phyloP scores from a whole-genome alignment of 345 rosid species.

The Moricandia arvensis region DNA sequence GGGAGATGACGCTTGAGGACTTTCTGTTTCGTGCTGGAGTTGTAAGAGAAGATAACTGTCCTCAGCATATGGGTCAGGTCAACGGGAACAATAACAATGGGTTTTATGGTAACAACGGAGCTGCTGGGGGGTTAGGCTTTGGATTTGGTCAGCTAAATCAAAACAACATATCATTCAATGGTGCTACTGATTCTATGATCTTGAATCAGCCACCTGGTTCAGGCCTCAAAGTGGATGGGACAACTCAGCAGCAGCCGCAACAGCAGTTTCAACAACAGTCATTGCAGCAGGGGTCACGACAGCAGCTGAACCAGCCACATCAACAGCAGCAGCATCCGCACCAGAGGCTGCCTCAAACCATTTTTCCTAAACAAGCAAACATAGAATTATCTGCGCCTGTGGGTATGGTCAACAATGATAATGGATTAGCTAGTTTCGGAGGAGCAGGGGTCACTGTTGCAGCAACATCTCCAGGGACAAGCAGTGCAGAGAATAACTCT shows the following conservation, averaged over 20 bases:
- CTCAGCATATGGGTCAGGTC: no score
- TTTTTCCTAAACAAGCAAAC: neutral
- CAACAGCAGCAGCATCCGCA: neutral
- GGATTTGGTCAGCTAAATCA: neutral
- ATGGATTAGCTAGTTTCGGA: no score
- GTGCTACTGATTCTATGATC: neutral
- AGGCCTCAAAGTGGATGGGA: neutral
- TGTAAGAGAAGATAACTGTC: neutral
- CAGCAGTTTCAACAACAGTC: neutral
- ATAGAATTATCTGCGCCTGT: neutral
- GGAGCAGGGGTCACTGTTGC: no score
- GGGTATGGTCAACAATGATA: neutral
- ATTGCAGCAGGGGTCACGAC: neutral
- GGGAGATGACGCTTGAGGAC: neutral
- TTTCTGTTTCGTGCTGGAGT: neutral
- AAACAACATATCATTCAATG: neutral
- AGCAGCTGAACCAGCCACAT: neutral
- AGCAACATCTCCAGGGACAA: neutral
- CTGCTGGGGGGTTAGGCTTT: neutral
- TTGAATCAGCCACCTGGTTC: neutral
- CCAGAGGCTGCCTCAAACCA: neutral
- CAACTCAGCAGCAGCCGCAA: neutral
- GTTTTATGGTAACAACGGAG: neutral
- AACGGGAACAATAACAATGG: neutral
- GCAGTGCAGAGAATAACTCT: neutral